Evolutionary conservation across 192 early-diverging fungal species (phyloP).

Genomic region (Dimargaris cristalligena): DNA sequence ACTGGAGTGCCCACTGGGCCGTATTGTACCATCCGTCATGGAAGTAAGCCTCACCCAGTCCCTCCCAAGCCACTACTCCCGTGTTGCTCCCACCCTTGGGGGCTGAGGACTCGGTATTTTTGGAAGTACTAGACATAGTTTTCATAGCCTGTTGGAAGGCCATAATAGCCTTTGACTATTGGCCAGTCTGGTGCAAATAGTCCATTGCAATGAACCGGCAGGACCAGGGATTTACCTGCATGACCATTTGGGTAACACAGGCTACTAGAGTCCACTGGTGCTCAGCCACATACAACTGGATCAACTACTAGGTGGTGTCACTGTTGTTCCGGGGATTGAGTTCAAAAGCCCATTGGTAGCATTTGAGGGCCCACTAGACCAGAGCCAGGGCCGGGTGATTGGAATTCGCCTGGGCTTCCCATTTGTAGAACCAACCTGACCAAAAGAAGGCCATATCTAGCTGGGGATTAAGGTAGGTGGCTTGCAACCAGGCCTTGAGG

Average conservation of each 20-base stretch:
- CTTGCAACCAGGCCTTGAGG: no score
- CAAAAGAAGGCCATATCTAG: no score
- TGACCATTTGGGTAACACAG: conserved; percentile 26
- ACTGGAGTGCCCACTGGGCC: conserved; percentile 53
- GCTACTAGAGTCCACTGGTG: conserved; percentile 29
- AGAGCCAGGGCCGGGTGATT: no score
- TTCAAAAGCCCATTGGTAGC: conserved; percentile 62
- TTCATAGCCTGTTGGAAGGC: conserved; percentile 72
- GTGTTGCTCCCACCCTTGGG: no score
- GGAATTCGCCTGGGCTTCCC: no score
- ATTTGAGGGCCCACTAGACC: conserved; percentile 71
- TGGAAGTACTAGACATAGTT: conserved; percentile 43
- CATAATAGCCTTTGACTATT: conserved; percentile 35
- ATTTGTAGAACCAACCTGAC: no score
- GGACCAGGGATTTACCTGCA: conserved; percentile 43
- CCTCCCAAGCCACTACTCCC: conserved; percentile 56
- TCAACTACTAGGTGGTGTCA: conserved; percentile 45
- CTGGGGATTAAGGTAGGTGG: no score
- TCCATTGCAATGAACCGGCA: conserved; percentile 65
- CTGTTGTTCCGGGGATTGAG: conserved; percentile 48
- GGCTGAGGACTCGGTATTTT: no score
- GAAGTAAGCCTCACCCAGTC: conserved; percentile 56
- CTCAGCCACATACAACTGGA: conserved; percentile 37
- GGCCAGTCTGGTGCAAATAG: conserved; percentile 29
- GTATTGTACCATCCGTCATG: conserved; percentile 51